Evolutionary conservation across 345 rosid species (phyloP).

Genomic region (Linum usitatissimum): DNA sequence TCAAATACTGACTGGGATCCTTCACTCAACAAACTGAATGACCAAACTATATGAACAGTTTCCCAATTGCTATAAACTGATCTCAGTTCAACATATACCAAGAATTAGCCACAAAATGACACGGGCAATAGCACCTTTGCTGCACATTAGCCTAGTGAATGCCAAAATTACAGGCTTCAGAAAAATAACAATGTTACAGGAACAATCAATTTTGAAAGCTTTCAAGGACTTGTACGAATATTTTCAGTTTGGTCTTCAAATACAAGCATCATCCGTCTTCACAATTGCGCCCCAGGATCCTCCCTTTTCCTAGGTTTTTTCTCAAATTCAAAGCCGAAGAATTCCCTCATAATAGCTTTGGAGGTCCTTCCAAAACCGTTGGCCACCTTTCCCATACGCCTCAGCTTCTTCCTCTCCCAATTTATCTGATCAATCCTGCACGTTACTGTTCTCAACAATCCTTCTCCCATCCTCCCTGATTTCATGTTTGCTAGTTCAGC

Average conservation of each 20-base stretch:
- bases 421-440: slow-evolving; percentile 46
- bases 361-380: slow-evolving; percentile 64
- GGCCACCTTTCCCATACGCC: slow-evolving; percentile 62
- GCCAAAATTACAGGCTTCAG: too few relatives aligned
- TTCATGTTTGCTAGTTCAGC: slow-evolving; percentile 25
- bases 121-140: background rate
- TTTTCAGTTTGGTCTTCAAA: too few relatives aligned
- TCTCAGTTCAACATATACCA: background rate
- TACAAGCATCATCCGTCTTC: background rate
- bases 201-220: too few relatives aligned
- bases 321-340: slow-evolving; percentile 35
- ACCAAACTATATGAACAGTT: too few relatives aligned
- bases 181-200: too few relatives aligned
- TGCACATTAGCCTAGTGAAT: too few relatives aligned
- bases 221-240: too few relatives aligned
- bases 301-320: slow-evolving; percentile 3
- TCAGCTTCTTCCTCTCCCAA: slow-evolving; percentile 41
- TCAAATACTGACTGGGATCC: too few relatives aligned
- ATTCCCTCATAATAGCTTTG: slow-evolving; percentile 37
- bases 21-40: too few relatives aligned
- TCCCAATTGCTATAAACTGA: too few relatives aligned
- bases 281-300: background rate
- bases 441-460: slow-evolving; percentile 27
- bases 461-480: slow-evolving; percentile 23
- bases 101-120: background rate